Percentiles rank a stretch among this genome's conserved stretches.
These are phyloP conservation scores for Candida maltosa DNA, from an alignment of 805 yeast genomes.

Conservation along the genomic window DNA sequence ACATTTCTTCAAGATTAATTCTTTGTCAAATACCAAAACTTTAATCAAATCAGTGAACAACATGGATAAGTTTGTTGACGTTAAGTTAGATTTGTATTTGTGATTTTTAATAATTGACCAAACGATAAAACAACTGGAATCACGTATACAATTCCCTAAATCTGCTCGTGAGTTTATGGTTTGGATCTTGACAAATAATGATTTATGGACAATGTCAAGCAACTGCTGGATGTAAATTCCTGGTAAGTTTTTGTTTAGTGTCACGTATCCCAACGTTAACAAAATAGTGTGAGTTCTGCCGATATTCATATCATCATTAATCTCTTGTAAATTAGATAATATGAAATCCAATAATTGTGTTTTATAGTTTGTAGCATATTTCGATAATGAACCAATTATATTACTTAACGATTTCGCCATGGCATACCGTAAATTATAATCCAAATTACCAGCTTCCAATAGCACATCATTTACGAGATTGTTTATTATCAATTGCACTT, in stretches of 20 bases:
- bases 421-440: conserved; percentile 57
- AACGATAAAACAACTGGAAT: conserved; percentile 78
- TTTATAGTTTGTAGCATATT: conserved; percentile 34
- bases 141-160: conserved; percentile 70
- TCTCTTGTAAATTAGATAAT: conserved; percentile 22
- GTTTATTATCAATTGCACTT: conserved; percentile 48
- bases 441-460: conserved; percentile 35
- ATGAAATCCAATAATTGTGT: conserved; percentile 38
- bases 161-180: too few relatives aligned
- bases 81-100: not conserved
- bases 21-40: conserved; percentile 66
- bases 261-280: conserved; percentile 48
- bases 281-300: conserved; percentile 56
- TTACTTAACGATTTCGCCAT: conserved; percentile 66
- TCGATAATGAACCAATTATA: conserved; percentile 33
- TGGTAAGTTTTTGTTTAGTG: conserved; percentile 27
- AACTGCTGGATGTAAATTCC: conserved; percentile 16
- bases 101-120: conserved; percentile 55
- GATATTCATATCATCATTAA: conserved; percentile 29
- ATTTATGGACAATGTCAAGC: conserved; percentile 38
- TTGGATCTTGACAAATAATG: conserved; percentile 57
- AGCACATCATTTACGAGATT: conserved; percentile 40
- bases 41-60: conserved; percentile 40
- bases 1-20: conserved; percentile 72
- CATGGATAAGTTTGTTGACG: conserved; percentile 13